Percentiles rank a stretch among this genome's conserved stretches.
Evolutionary conservation across 257 asterid species (phyloP).

Genomic region (Coffea canephora): DNA sequence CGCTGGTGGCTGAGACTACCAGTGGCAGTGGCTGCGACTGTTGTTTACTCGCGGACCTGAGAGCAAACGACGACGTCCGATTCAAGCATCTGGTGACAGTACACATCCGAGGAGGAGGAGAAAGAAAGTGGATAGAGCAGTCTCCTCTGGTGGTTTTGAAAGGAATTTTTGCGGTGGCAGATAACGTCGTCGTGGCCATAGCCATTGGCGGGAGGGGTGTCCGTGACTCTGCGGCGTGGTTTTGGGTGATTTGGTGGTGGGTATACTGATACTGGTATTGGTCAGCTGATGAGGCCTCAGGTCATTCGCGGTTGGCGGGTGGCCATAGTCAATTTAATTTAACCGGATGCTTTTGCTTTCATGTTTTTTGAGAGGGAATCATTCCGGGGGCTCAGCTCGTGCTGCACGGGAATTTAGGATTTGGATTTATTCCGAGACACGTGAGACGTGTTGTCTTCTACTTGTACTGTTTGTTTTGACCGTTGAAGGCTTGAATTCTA

Average conservation of each 20-base stretch:
- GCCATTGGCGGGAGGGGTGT: constrained; percentile 15
- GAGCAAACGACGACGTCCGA: not conserved
- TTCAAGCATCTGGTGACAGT: not conserved
- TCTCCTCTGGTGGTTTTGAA: not conserved
- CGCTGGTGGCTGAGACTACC: constrained; percentile 29
- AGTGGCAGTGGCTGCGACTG: constrained; percentile 13
- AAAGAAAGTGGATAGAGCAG: constrained; percentile 3
- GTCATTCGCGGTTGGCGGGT: not conserved
- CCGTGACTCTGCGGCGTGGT: not conserved
- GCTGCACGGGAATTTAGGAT: constrained; percentile 11
- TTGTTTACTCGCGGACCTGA: constrained; percentile 5
- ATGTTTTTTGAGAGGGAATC: not conserved
- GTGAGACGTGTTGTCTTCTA: constrained; percentile 6
- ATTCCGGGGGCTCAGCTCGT: not conserved
- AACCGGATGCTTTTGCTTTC: not conserved
- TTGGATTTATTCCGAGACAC: constrained; percentile 7
- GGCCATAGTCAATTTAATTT: too few relatives aligned
- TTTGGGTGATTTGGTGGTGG: too few relatives aligned
- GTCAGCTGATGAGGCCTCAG: not conserved
- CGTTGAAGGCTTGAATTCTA: too few relatives aligned
- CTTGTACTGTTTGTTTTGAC: too few relatives aligned
- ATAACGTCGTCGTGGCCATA: constrained; percentile 33
- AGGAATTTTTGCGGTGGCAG: constrained; percentile 17
- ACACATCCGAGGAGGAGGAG: not conserved
- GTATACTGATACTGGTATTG: not conserved